Conservation (phyloP, 1,139 yeast species). For the Debaryomycetaceae sp. region DNA sequence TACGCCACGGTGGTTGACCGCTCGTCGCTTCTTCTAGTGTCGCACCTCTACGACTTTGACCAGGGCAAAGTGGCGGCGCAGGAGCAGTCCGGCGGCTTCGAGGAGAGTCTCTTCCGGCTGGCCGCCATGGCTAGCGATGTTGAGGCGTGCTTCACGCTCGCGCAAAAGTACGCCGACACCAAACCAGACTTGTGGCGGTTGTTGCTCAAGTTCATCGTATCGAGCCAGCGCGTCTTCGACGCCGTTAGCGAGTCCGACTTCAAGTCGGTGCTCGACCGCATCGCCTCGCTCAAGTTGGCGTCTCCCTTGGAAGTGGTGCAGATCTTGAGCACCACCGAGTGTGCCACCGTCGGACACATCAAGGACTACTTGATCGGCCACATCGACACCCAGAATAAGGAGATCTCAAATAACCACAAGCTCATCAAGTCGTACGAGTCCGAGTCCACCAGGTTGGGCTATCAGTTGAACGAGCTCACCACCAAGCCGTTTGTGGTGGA, state of each 20-base stretch:
- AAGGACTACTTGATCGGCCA: constrained; percentile 65
- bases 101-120: constrained; percentile 63
- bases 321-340: constrained; percentile 58
- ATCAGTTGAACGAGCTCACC: constrained; percentile 48
- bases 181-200: constrained; percentile 64
- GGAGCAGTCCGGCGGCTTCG: constrained; percentile 30
- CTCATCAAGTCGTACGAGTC: constrained; percentile 63
- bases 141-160: constrained; percentile 49
- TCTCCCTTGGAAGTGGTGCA: constrained; percentile 77
- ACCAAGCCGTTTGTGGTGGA: constrained; percentile 61
- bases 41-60: constrained; percentile 58
- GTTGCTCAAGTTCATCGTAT: constrained; percentile 63
- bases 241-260: constrained; percentile 54
- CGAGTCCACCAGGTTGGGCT: constrained; percentile 58
- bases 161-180: constrained; percentile 55
- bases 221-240: constrained; percentile 50
- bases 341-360: constrained; percentile 69
- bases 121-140: constrained; percentile 58
- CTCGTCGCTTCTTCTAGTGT: constrained; percentile 56
- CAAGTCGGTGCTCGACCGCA: constrained; percentile 44
- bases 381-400: constrained; percentile 58
- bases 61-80: constrained; percentile 41
- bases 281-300: constrained; percentile 52
- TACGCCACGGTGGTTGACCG: constrained; percentile 49
- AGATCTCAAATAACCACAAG: constrained; percentile 63